Evolutionary conservation across 192 early-diverging fungal species (phyloP), one percentile per base, ranked within the genome.

Genomic region (Allomyces arbusculus): DNA sequence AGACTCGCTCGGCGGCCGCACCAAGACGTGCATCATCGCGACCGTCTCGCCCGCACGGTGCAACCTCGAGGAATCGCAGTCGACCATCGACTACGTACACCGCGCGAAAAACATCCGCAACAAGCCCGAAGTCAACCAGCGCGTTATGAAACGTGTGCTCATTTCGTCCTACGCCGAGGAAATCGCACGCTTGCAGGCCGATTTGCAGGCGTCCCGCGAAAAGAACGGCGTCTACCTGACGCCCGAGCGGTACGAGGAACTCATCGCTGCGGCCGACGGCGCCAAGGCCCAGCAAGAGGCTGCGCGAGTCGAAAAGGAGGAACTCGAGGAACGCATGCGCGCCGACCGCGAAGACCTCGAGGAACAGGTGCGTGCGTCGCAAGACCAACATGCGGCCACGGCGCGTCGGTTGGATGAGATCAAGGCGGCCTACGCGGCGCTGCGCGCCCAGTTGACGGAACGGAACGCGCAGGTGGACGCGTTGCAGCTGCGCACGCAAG

Each of bases 1-100:
- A 73, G 93, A 95, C 76, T 96, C 93, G 1, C 77, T 90, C 0
- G 88, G 87, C 67, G 95, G 95, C 0, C 74, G 82, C 58, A 95
- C 92, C 19, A 91, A 91, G 63, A 95, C 95, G 0, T 94, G 91
- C 68, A 92, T 98, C 68, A 92, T 98, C 58, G 95, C 93, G 16
- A 94, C 93, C 19, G 84, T 95, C 26, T 90, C 90, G 14, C 89
- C 89, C 0, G 85, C 89, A 3, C 78, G 77, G 65, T 73, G 72
- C 4, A 78, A 77, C 58, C 68, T 84, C 61, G 86, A 87, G 10
- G 90, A 89, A 65, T 88, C 87, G 0, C 68, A 82, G 9, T 85
- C 80, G 61, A 92, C 89, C 1, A 72, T 92, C 25, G 84, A 90
- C 45, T 91, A 91, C 66, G 90, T 87, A 3, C 79, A 77, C 65